Evolutionary conservation across 805 yeast genomes (phyloP).

Genomic region (Candida broadrunensis): DNA sequence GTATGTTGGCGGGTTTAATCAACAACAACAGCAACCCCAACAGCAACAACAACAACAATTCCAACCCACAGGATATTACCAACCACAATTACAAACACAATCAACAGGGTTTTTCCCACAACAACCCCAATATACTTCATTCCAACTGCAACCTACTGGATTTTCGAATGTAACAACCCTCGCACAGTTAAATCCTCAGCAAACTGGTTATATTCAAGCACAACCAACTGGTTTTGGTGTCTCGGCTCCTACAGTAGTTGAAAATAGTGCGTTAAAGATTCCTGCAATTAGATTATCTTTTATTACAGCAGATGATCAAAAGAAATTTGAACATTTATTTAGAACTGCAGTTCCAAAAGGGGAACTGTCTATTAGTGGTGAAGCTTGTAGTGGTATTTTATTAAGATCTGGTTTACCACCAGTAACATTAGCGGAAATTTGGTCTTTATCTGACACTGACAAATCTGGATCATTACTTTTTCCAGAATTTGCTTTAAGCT

Average conservation of each 20-base stretch:
- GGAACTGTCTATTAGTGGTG: slow-evolving; percentile 68
- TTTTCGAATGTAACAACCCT: slow-evolving; percentile 11
- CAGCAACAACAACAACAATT: slow-evolving; percentile 20
- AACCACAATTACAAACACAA: slow-evolving; percentile 28
- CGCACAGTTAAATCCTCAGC: slow-evolving; percentile 24
- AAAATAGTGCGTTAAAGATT: slow-evolving; percentile 59
- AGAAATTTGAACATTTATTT: slow-evolving; percentile 80
- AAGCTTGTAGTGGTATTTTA: slow-evolving; percentile 73
- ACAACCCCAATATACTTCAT: slow-evolving; percentile 14
- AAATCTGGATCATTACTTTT: slow-evolving; percentile 81
- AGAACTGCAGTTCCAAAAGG: slow-evolving; percentile 71
- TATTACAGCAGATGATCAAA: slow-evolving; percentile 81
- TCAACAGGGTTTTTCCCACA: slow-evolving; percentile 18
- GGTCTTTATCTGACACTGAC: slow-evolving; percentile 89
- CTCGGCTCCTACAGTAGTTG: slow-evolving; percentile 31
- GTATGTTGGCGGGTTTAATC: slow-evolving; percentile 16
- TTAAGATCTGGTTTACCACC: slow-evolving; percentile 78
- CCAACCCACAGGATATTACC: slow-evolving; percentile 42
- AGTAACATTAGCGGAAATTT: slow-evolving; percentile 73
- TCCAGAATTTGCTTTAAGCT: slow-evolving; percentile 91
- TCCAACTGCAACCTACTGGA: slow-evolving; percentile 20
- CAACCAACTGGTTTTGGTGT: slow-evolving; percentile 47
- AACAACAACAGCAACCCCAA: slow-evolving; percentile 9
- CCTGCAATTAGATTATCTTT: slow-evolving; percentile 80
- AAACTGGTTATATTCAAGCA: slow-evolving; percentile 34